Percentiles rank a stretch among this genome's conserved stretches.
Conservation (phyloP, 768 basidiomycete genomes). For the Xerocomellus chrysenteron region DNA sequence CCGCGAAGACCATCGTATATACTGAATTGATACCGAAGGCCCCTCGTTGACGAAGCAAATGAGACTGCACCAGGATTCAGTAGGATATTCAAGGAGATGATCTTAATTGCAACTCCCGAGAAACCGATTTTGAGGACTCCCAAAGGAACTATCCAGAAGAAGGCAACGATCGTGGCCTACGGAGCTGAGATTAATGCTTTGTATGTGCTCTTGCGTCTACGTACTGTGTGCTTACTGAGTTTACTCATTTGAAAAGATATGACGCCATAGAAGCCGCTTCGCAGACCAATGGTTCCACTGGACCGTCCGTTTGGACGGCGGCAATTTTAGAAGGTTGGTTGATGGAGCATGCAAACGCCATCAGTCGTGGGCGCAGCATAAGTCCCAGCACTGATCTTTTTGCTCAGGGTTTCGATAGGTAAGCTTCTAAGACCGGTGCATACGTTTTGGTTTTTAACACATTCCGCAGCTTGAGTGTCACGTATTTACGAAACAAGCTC, state of each 20-base stretch:
- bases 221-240: too few relatives aligned
- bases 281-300: too few relatives aligned
- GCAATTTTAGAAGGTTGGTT: constrained; percentile 3
- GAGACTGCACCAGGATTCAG: constrained; percentile 38
- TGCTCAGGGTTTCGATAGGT: constrained; percentile 37
- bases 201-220: constrained; percentile 5
- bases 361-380: background rate
- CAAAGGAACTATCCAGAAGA: constrained; percentile 24
- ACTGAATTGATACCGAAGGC: constrained; percentile 22
- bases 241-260: too few relatives aligned
- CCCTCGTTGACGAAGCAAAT: constrained; percentile 42
- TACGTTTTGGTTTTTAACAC: too few relatives aligned
- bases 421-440: background rate
- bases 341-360: background rate
- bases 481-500: too few relatives aligned
- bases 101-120: constrained; percentile 37
- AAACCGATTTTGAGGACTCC: constrained; percentile 43
- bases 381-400: constrained; percentile 16
- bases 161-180: constrained; percentile 18
- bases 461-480: too few relatives aligned
- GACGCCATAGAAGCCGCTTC: too few relatives aligned
- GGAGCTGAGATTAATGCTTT: constrained; percentile 20
- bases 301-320: constrained; percentile 2
- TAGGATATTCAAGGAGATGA: constrained; percentile 52
- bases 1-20: too few relatives aligned